phyloP scores from a whole-genome alignment of 2,329 filamentous ascomycete genomes.

The Polytolypa hystricis region DNA sequence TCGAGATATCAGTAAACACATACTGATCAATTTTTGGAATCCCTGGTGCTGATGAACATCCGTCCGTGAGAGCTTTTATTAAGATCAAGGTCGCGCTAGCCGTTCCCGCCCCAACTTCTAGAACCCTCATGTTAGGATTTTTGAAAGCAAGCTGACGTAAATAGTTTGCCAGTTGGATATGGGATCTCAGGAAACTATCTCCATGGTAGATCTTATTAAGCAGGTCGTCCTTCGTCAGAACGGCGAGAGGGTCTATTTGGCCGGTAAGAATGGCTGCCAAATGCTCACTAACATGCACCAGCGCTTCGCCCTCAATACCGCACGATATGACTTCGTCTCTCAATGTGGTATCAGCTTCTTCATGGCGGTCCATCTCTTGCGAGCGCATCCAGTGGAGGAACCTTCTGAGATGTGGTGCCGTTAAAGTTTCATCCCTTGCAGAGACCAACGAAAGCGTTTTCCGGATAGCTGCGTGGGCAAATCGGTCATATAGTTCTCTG shows the following conservation, averaged over 20 bases:
- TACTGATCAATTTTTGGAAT: background rate
- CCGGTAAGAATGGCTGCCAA: constrained; percentile 7
- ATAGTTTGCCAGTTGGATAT: background rate
- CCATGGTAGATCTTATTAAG: constrained; percentile 9
- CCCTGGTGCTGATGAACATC: background rate
- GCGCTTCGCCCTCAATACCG: constrained; percentile 19
- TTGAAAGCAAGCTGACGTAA: constrained; percentile 3
- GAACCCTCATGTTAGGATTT: constrained; percentile 12
- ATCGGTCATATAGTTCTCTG: too few species aligned
- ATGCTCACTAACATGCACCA: constrained; percentile 17
- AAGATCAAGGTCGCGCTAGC: constrained; percentile 20
- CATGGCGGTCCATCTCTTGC: too few species aligned
- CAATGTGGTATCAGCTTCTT: too few species aligned
- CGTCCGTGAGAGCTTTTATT: constrained; percentile 19
- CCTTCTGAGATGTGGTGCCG: too few species aligned
- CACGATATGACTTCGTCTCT: too few species aligned
- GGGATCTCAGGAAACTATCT: too few species aligned
- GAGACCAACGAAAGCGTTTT: too few species aligned
- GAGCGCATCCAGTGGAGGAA: too few species aligned
- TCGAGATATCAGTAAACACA: constrained; percentile 34
- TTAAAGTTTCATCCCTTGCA: too few species aligned
- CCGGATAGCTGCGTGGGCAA: too few species aligned
- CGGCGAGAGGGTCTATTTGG: constrained; percentile 7
- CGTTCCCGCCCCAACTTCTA: constrained; percentile 22
- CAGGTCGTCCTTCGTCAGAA: constrained; percentile 11